Evolutionary conservation across 2,329 filamentous ascomycete genomes (phyloP), one percentile per base, ranked within the genome.

Genomic region (Colletotrichum liaoningense): DNA sequence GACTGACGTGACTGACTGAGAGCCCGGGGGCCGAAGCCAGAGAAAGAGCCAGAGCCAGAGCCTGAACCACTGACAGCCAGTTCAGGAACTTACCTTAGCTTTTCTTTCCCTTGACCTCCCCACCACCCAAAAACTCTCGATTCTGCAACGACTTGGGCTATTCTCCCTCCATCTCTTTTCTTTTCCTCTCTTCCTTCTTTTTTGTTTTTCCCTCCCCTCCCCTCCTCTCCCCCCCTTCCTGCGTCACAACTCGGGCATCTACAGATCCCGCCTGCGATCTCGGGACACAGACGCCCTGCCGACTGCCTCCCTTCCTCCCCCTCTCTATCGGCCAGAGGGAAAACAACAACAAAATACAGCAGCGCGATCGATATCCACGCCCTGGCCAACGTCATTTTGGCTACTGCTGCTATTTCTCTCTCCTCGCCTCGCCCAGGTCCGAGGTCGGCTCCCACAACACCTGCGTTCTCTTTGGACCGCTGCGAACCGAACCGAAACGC

Each of bases 401-500:
- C 24, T 54, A 28, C 28, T 28, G 56, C 38, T 63, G 19, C 30
- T 42, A 7, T 35, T 26, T 38, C 46, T 55, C 14, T 28, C 42
- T n/a, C 22, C 42, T 55, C 30, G 26, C 66, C 59, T 63, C 30
- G 35, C 54, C 30, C 24, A 62, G 59, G 59, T 55, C 70, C 59
- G 70, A 64, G 52, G 42, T 73, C 66, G 66, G 66, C 70, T 52
- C 19, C 42, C 42, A 54, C 66, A 55, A 46, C 56, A 55, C 56
- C 57, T 49, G 55, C 42, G 59, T 26, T 24, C 28, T 59, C 54
- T 46, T 58, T 67, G 58, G 28, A 24, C 69, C 38, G 58, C 33
- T 24, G 70, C 67, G 67, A 73, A 64, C 66, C 70, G 70, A 70
- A 59, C 8, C 65, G 69, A 64, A 24, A 73, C 59, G 42, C 55